Evolutionary conservation across 257 asterid genomes (phyloP).

Genomic region (Solanum stenotomum): DNA sequence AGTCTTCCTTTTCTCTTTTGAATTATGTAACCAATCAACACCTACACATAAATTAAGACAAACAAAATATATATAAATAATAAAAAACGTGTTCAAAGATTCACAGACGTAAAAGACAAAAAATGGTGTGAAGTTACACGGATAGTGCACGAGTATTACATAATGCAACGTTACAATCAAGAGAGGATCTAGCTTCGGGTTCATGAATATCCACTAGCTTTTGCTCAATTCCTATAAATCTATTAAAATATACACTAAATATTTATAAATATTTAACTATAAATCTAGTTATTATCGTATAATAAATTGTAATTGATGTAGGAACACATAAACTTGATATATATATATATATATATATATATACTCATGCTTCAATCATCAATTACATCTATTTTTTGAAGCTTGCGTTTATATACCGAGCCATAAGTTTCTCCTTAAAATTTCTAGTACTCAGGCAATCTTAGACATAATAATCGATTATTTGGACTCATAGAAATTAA

Average conservation of each 20-base stretch:
- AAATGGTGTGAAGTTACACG: background rate
- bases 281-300: too few species aligned
- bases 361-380: too few species aligned
- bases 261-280: background rate
- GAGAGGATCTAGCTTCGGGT: background rate
- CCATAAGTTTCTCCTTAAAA: too few species aligned
- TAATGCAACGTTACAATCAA: background rate
- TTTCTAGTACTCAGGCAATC: too few species aligned
- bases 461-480: too few species aligned
- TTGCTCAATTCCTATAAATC: background rate
- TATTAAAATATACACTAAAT: background rate
- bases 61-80: background rate
- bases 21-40: background rate
- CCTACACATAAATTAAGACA: background rate
- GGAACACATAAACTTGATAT: too few species aligned
- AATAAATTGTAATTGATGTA: too few species aligned
- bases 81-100: background rate
- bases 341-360: too few species aligned
- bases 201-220: background rate
- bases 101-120: background rate
- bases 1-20: background rate
- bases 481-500: too few species aligned
- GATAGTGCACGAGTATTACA: background rate
- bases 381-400: too few species aligned
- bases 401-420: too few species aligned